Conservation (phyloP, 2,329 filamentous ascomycete genomes). For the Sporothrix brasiliensis region DNA sequence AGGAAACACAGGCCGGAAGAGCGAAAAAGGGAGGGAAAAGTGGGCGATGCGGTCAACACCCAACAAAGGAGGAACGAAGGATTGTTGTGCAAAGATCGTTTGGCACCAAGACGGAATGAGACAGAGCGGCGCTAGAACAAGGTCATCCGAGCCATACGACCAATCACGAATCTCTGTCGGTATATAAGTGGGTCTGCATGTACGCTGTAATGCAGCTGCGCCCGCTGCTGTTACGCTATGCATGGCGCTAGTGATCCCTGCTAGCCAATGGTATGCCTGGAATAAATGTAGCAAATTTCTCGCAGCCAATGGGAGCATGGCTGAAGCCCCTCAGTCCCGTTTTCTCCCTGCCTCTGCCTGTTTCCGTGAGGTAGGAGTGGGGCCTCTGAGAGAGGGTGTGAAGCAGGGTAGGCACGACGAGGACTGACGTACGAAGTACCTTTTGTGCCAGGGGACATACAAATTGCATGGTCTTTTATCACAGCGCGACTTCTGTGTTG, state of each 20-base stretch:
- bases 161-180: not conserved
- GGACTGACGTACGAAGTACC: not conserved
- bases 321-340: not conserved
- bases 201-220: not conserved
- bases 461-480: not conserved
- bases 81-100: not conserved
- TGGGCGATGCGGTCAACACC: conserved; percentile 36
- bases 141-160: conserved; percentile 17
- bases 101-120: conserved; percentile 10
- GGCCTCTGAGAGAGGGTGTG: conserved; percentile 1
- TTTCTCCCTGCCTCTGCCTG: not conserved
- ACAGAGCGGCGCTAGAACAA: conserved; percentile 10
- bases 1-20: no score
- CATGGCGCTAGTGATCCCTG: not conserved
- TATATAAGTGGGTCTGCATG: not conserved
- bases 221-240: not conserved
- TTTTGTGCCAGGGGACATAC: not conserved
- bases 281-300: no score
- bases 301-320: not conserved
- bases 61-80: conserved; percentile 28
- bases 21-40: conserved; percentile 20
- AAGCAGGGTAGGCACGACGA: not conserved
- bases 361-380: conserved; percentile 10
- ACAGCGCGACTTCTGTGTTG: not conserved
- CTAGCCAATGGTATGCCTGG: not conserved